These are phyloP conservation scores for Saccharomycopsis sp. DNA, from an alignment of 805 yeast species.

Conservation along the genomic window DNA sequence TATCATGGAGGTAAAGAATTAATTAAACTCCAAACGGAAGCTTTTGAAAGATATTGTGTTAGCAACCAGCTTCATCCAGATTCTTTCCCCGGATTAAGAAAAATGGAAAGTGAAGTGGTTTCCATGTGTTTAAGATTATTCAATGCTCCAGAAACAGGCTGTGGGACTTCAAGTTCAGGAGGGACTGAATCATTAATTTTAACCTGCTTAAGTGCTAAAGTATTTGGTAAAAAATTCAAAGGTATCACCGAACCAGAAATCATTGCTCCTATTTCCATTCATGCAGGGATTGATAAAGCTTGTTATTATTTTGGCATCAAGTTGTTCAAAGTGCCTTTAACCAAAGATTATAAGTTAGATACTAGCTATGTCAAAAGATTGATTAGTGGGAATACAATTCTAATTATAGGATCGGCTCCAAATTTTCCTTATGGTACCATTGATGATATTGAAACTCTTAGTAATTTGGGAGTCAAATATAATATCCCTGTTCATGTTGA, in stretches of 20 bases:
- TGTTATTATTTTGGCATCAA: slow-evolving; percentile 83
- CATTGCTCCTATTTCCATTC: slow-evolving; percentile 80
- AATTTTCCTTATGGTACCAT: slow-evolving; percentile 95
- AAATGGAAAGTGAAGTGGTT: slow-evolving; percentile 94
- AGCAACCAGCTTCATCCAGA: slow-evolving; percentile 97
- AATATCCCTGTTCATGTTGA: slow-evolving; percentile 90
- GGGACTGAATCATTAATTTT: slow-evolving; percentile 89
- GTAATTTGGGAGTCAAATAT: slow-evolving; percentile 51
- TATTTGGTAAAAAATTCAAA: slow-evolving; percentile 46
- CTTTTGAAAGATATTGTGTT: slow-evolving; percentile 67
- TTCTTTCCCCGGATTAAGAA: slow-evolving; percentile 90
- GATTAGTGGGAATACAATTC: slow-evolving; percentile 70
- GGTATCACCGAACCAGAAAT: slow-evolving; percentile 74
- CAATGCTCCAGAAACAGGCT: slow-evolving; percentile 64
- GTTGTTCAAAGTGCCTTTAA: slow-evolving; percentile 69
- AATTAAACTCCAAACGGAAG: slow-evolving; percentile 60
- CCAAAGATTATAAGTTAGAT: slow-evolving; percentile 64
- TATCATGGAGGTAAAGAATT: slow-evolving; percentile 90
- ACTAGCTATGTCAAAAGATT: slow-evolving; percentile 47
- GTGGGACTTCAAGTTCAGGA: slow-evolving; percentile 85
- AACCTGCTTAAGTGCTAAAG: slow-evolving; percentile 83
- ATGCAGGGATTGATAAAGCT: slow-evolving; percentile 94
- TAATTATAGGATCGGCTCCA: slow-evolving; percentile 90
- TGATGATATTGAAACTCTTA: slow-evolving; percentile 72
- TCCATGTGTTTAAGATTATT: slow-evolving; percentile 77